Evolutionary conservation across 2,329 filamentous ascomycete species (phyloP).

Genomic region (Fusarium buxicola): DNA sequence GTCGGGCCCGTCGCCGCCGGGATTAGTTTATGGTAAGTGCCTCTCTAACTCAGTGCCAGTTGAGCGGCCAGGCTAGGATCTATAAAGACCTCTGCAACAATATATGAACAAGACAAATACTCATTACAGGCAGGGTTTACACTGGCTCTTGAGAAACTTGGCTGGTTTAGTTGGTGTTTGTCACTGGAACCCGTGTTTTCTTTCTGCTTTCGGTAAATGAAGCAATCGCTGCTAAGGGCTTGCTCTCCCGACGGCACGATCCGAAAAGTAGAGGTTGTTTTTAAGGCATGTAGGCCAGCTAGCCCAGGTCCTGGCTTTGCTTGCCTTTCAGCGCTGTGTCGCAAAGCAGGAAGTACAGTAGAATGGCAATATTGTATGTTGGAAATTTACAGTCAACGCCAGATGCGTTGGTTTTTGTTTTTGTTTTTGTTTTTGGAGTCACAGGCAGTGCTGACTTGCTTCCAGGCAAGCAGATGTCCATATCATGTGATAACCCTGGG

Average conservation of each 20-base stretch:
- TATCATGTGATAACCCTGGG: too few relatives aligned
- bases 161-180: neutral
- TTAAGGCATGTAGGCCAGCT: neutral
- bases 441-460: too few relatives aligned
- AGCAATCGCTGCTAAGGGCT: neutral
- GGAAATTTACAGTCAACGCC: too few relatives aligned
- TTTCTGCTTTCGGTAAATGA: neutral
- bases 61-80: too few relatives aligned
- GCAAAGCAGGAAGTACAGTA: neutral
- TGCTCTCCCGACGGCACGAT: slow-evolving; percentile 7
- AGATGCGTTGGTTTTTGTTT: too few relatives aligned
- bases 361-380: neutral
- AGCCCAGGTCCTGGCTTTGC: neutral
- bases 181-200: neutral
- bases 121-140: too few relatives aligned
- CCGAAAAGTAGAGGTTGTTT: neutral
- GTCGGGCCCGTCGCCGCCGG: neutral
- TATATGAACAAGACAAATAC: too few relatives aligned
- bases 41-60: too few relatives aligned
- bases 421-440: too few relatives aligned
- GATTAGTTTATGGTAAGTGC: too few relatives aligned
- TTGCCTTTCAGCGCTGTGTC: neutral
- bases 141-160: neutral
- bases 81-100: too few relatives aligned
- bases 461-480: too few relatives aligned